phyloP scores from a whole-genome alignment of 805 yeast genomes.

The Candida sphagnicola region DNA sequence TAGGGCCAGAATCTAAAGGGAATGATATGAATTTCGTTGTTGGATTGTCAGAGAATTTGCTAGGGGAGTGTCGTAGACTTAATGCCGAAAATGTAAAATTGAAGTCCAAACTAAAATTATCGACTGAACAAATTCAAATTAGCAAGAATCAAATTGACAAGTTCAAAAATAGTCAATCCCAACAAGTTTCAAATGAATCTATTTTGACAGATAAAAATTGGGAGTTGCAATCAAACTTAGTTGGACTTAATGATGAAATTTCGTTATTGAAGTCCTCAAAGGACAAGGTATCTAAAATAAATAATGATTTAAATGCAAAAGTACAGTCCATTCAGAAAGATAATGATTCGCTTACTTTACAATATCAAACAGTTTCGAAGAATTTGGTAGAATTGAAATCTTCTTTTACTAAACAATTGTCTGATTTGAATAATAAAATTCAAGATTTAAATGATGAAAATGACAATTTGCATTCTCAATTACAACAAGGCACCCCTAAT shows the following conservation, averaged over 20 bases:
- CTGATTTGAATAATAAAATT: slow-evolving; percentile 48
- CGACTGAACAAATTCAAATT: slow-evolving; percentile 40
- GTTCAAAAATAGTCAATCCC: slow-evolving; percentile 29
- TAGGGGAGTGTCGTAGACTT: slow-evolving; percentile 66
- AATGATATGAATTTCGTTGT: slow-evolving; percentile 70
- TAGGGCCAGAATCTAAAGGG: slow-evolving; percentile 44
- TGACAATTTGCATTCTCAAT: slow-evolving; percentile 47
- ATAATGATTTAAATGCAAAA: slow-evolving; percentile 30
- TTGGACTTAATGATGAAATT: slow-evolving; percentile 41
- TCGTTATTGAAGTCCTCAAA: slow-evolving; percentile 37
- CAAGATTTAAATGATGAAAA: slow-evolving; percentile 67
- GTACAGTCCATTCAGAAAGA: slow-evolving; percentile 36
- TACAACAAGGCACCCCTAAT: background rate
- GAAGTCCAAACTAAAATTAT: slow-evolving; percentile 37
- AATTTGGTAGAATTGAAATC: slow-evolving; percentile 34
- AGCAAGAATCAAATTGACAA: slow-evolving; percentile 31
- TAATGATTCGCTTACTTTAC: slow-evolving; percentile 43
- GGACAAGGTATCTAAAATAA: slow-evolving; percentile 28
- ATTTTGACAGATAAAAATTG: slow-evolving; percentile 56
- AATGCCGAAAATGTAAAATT: slow-evolving; percentile 58
- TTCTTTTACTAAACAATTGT: slow-evolving; percentile 38
- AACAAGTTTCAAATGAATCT: slow-evolving; percentile 41
- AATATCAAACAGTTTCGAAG: slow-evolving; percentile 37
- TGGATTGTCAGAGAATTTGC: slow-evolving; percentile 67
- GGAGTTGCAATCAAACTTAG: slow-evolving; percentile 57